Base-by-base conservation (phyloP, 495 filamentous ascomycete species). In the Jackrogersella minutella region DNA sequence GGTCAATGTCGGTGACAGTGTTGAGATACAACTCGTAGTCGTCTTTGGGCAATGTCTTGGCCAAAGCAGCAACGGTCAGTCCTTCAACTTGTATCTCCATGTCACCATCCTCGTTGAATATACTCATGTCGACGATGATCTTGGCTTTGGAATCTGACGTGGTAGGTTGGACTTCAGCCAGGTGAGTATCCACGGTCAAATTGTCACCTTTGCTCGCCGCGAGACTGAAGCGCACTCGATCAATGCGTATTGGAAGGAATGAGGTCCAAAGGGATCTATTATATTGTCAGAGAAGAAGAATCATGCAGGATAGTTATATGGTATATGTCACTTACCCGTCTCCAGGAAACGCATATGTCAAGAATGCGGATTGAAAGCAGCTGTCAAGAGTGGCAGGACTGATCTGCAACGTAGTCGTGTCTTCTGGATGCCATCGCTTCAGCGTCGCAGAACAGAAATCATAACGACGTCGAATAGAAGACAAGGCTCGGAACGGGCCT, bases 341-440 rank as follows among this genome's bases (percentile, higher is more conserved):
- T 13, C 77, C 79, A 2, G 83, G 81, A 1, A 76, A 76, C 0
- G 81, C 76, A 22, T 80, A 75, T 0, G 81, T 75, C 21, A 80
- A 58, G 26, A 84, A 80, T 0, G 76, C 73, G 0, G 77, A 69
- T 40, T 86, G 84, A 31, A 85, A 78, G 40, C 76, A 81, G 17
- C 69, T 71, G 52, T 85, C 83, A 7, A 86, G 70, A 0, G 78
- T 80, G 0, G 76, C 78, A 10, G 83, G 82, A 58, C 83, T 84
- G 49, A 82, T 76, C 62, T 58, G 22, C 36, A 82, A 52, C 10
- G 40, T 58, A 1, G 78, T 76, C 11, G 72, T 65, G 57, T 76
- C 71, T 49, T 79, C 66, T 2, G 57, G 4, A 19, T 81, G 75
- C 19, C 61, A 37, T 24, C 74, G 74, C 30, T 64, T 55, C 0